These are phyloP conservation scores for Sporothrix mexicana DNA, from an alignment of 2,329 filamentous ascomycete genomes.

Conservation along the genomic window DNA sequence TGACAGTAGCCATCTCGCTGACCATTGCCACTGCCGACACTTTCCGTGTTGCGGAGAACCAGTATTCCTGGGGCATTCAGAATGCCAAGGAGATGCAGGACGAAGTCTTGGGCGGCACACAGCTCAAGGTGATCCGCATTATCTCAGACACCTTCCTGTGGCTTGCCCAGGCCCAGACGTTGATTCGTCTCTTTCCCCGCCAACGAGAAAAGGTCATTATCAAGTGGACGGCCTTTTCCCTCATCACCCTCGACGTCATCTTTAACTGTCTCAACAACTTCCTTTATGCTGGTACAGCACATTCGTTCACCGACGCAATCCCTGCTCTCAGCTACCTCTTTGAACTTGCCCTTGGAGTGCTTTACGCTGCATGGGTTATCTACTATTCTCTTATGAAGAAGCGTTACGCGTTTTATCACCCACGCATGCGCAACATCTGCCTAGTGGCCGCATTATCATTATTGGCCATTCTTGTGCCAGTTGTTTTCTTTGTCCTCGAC, in stretches of 20 bases:
- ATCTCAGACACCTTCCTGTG: conserved; percentile 96
- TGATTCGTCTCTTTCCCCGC: conserved; percentile 93
- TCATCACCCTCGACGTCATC: conserved; percentile 87
- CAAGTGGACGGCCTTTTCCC: conserved; percentile 95
- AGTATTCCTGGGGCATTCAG: conserved; percentile 80
- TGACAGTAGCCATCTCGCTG: conserved; percentile 80
- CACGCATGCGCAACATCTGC: conserved; percentile 86
- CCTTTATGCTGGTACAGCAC: conserved; percentile 57
- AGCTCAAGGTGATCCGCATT: conserved; percentile 87
- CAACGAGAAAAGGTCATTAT: conserved; percentile 98
- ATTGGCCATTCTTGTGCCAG: conserved; percentile 81
- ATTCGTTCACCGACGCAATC: conserved; percentile 83
- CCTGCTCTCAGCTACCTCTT: conserved; percentile 92
- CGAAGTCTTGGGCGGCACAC: conserved; percentile 79
- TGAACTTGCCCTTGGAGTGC: conserved; percentile 80
- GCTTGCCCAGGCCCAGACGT: conserved; percentile 95
- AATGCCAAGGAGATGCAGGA: conserved; percentile 77
- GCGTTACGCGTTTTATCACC: conserved; percentile 87
- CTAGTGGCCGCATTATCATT: conserved; percentile 80
- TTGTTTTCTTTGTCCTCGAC: conserved; percentile 92
- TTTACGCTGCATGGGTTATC: conserved; percentile 92
- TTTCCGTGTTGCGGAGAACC: conserved; percentile 79
- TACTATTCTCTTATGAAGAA: conserved; percentile 94
- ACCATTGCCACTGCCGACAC: conserved; percentile 94
- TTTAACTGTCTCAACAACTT: conserved; percentile 95